phyloP scores from a whole-genome alignment of 768 basidiomycete species.

The Paxillus involutus region DNA sequence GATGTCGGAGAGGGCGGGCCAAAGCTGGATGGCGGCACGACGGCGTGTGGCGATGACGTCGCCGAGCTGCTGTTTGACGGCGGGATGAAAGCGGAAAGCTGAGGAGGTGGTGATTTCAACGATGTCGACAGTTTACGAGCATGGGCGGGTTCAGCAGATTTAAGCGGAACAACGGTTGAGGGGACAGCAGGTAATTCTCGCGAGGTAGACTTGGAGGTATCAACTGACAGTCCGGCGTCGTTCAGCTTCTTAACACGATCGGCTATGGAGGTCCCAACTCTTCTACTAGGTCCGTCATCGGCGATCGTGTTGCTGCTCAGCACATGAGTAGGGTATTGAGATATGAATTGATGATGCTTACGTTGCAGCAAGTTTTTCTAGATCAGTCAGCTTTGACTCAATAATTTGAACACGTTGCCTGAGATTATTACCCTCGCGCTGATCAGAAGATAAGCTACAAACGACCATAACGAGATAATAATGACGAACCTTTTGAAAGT shows the following conservation, averaged over 20 bases:
- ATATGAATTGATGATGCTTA: conserved; percentile 19
- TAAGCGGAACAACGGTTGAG: conserved; percentile 26
- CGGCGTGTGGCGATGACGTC: conserved; percentile 53
- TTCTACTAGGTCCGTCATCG: conserved; percentile 38
- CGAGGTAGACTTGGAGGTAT: conserved; percentile 56
- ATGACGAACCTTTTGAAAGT: conserved; percentile 61
- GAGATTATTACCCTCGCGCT: conserved; percentile 41
- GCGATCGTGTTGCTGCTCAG: conserved; percentile 12
- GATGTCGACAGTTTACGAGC: conserved; percentile 42
- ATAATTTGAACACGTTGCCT: conserved; percentile 41
- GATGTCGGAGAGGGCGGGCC: conserved; percentile 78
- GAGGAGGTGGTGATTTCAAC: conserved; percentile 28
- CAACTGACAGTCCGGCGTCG: conserved; percentile 66
- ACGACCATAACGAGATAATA: conserved; percentile 8
- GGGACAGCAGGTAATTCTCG: conserved; percentile 48
- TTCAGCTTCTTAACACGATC: conserved; percentile 78
- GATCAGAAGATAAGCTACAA: conserved; percentile 12
- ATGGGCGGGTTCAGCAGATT: conserved; percentile 30
- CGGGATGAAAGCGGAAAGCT: conserved; percentile 8
- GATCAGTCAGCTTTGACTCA: conserved; percentile 45
- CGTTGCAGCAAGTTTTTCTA: conserved; percentile 39
- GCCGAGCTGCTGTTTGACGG: conserved; percentile 31
- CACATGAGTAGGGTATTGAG: conserved; percentile 9
- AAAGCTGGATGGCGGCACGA: conserved; percentile 69
- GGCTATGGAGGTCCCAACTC: conserved; percentile 69